Base-by-base conservation (phyloP, 768 basidiomycete genomes). In the Pleurotus eryngii region DNA sequence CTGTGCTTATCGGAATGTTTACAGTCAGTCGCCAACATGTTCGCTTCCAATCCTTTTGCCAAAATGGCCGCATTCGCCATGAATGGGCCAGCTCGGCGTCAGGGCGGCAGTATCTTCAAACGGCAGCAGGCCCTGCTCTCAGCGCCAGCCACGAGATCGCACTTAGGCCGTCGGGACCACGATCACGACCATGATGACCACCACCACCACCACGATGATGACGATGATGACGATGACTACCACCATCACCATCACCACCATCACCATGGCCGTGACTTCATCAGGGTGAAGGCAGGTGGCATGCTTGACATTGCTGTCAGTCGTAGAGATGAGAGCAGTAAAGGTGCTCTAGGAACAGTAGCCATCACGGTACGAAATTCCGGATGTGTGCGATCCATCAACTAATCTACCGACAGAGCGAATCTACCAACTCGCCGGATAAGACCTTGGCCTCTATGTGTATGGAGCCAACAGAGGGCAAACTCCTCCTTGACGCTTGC, bases 401-500 rank as follows among this genome's bases (percentile, higher is more conserved):
- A 55, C 45, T 57, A 9, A 26, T 15, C 45, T 7, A 47, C 15
- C 22, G 17, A 22, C 35, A 38, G 27, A 40, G 57, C 64, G 49
- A 57, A 30, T 56, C 59, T 7, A 39, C 55, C 15, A 45, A 17
- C 43, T 45, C 20, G 12, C 14, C 30, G 24, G 71, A 5, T 55
- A 70, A 50, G 65, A 67, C 45, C 71, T 11, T 78, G 50, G 79
- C 77, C 15, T 78, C 72, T 6, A 70, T 80, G 12, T 70, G 75
- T 27, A 64, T 81, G 55, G 67, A 61, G 56, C 45, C 48, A 15
- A 50, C 68, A 22, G 59, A 37, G 35, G 54, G 60, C 38, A 65
- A 65, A 14, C 77, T 76, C 61, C 66, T 73, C 42, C 64, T 85
- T 51, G 78, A 78, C 62, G 83, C 82, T 4, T 82, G 82, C 3